A percentile compares a stretch with the other conserved stretches of the same genome.
phyloP scores from a whole-genome alignment of 352 stramenopile genomes.

The Phytophthora niederhauseri region DNA sequence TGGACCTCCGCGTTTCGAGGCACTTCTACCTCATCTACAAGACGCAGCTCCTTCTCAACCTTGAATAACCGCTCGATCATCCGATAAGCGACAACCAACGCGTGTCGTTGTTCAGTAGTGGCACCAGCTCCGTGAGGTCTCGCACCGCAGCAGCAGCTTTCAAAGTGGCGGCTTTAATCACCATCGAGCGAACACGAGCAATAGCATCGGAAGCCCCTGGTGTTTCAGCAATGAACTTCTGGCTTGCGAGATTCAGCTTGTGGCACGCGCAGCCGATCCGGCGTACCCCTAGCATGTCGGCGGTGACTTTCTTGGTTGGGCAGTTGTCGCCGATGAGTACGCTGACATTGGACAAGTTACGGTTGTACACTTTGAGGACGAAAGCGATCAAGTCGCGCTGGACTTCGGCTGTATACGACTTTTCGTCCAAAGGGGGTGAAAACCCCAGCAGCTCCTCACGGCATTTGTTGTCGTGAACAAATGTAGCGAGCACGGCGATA shows the following conservation, averaged over 20 bases:
- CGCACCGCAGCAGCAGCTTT: not conserved
- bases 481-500: not conserved
- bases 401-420: not conserved
- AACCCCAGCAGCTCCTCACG: not conserved
- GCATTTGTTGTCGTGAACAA: not conserved
- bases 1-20: not conserved
- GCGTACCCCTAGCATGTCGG: not conserved
- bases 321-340: not conserved
- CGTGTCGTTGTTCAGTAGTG: constrained; percentile 2
- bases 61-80: not conserved
- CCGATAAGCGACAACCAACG: not conserved
- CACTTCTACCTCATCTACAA: not conserved
- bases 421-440: not conserved
- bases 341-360: not conserved
- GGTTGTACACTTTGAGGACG: not conserved
- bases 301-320: not conserved
- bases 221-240: not conserved
- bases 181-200: not conserved
- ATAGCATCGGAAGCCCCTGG: not conserved
- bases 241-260: not conserved
- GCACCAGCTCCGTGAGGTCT: not conserved
- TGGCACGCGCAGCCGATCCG: not conserved
- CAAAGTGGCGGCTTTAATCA: not conserved
- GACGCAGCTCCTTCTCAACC: not conserved
- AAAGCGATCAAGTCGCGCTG: not conserved